A percentile compares a stretch with the other conserved stretches of the same genome.
These are phyloP conservation scores for Ophiostoma australiae DNA, from an alignment of 2,329 filamentous ascomycete species.

Conservation along the genomic window DNA sequence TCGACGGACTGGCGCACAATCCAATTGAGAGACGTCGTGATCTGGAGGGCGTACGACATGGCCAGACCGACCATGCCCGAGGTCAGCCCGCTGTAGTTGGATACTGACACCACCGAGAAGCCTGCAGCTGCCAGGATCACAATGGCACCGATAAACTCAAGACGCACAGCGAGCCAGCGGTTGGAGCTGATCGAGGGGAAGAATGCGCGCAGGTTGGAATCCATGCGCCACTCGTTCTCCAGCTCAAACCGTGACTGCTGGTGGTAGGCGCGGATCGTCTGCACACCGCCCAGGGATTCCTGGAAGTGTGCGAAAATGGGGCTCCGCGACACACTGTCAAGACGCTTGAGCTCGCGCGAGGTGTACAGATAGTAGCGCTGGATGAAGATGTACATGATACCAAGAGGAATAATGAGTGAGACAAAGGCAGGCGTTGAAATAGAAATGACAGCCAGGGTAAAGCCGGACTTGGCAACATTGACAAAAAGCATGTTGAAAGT, in stretches of 20 bases:
- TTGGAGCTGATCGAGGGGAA: slow-evolving; percentile 94
- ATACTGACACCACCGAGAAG: slow-evolving; percentile 75
- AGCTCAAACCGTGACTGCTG: slow-evolving; percentile 81
- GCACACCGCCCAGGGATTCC: slow-evolving; percentile 88
- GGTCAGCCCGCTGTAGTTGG: slow-evolving; percentile 57
- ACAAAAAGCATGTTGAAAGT: slow-evolving; percentile 96
- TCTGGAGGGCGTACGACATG: slow-evolving; percentile 96
- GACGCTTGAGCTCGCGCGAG: slow-evolving; percentile 89
- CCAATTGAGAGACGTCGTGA: slow-evolving; percentile 97
- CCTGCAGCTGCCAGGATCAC: slow-evolving; percentile 86
- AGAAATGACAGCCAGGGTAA: slow-evolving; percentile 83
- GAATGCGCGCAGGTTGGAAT: slow-evolving; percentile 89
- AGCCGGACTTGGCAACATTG: slow-evolving; percentile 67
- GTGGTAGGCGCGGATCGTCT: slow-evolving; percentile 90
- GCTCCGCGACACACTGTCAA: slow-evolving; percentile 91
- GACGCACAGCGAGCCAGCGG: slow-evolving; percentile 87
- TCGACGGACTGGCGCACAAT: slow-evolving; percentile 98
- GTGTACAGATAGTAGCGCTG: slow-evolving; percentile 96
- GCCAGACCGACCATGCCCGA: slow-evolving; percentile 80
- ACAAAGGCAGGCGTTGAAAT: slow-evolving; percentile 75
- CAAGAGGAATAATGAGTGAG: slow-evolving; percentile 73
- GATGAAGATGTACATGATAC: slow-evolving; percentile 80
- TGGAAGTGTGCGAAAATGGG: slow-evolving; percentile 99
- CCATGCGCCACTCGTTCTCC: slow-evolving; percentile 97
- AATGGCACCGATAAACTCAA: slow-evolving; percentile 91